A percentile compares a stretch with the other conserved stretches of the same genome.
Evolutionary conservation across 129 eudicot species (phyloP).

Genomic region (Flaveria sonorensis): DNA sequence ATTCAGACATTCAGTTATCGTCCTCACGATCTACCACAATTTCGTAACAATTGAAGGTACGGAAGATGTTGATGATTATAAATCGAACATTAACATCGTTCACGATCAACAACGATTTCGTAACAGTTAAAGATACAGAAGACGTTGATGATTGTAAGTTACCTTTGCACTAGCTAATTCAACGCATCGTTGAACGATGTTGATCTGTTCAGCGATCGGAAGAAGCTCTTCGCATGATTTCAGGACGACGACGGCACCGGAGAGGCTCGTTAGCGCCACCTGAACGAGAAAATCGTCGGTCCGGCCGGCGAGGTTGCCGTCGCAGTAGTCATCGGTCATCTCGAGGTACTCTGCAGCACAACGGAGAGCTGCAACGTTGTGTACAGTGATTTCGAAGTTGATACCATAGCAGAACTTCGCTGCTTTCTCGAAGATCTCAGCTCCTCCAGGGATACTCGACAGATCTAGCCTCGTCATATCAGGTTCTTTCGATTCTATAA

Average conservation of each 20-base stretch:
- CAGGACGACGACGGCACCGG: constrained; percentile 83
- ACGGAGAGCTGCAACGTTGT: constrained; percentile 91
- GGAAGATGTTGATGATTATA: background rate
- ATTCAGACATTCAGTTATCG: background rate
- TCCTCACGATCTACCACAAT: background rate
- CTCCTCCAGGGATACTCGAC: constrained; percentile 86
- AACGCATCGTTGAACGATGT: constrained; percentile 75
- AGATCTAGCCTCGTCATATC: constrained; percentile 65
- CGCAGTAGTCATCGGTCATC: constrained; percentile 86
- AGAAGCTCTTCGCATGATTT: constrained; percentile 84
- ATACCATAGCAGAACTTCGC: constrained; percentile 96
- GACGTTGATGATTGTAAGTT: background rate
- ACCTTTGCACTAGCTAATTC: constrained; percentile 85
- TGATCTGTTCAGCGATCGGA: constrained; percentile 73
- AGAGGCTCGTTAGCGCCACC: constrained; percentile 79
- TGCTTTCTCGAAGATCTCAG: constrained; percentile 83
- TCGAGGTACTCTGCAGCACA: constrained; percentile 95
- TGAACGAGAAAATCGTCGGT: constrained; percentile 85
- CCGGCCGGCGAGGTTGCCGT: constrained; percentile 79
- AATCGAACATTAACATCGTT: background rate
- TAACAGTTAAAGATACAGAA: background rate
- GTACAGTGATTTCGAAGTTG: constrained; percentile 91
- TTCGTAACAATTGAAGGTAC: background rate
- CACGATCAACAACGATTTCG: background rate
- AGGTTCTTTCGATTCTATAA: constrained; percentile 71